Conservation (phyloP, 495 filamentous ascomycete genomes). For the Pseudevernia furfuracea region DNA sequence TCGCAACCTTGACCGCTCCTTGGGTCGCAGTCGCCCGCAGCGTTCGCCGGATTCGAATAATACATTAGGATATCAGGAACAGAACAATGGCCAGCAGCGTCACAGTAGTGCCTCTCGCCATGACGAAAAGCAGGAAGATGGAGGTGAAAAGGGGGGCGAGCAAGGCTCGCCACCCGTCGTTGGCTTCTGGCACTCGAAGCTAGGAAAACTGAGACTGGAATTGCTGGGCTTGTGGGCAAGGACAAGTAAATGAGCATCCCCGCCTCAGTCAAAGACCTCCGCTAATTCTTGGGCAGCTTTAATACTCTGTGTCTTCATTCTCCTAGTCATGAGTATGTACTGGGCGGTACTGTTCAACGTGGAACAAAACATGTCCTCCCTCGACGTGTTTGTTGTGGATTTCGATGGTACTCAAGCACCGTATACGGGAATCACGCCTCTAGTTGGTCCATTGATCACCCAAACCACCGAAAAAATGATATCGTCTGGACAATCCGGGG, state of each 20-base stretch:
- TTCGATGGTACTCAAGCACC: slow-evolving; percentile 53
- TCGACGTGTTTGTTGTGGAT: slow-evolving; percentile 57
- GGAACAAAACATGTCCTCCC: slow-evolving; percentile 38
- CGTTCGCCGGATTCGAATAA: not conserved
- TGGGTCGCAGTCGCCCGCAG: not conserved
- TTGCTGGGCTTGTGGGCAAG: slow-evolving; percentile 37
- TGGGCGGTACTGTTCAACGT: slow-evolving; percentile 52
- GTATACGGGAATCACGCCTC: slow-evolving; percentile 39
- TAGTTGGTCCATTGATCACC: slow-evolving; percentile 51
- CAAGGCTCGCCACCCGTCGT: slow-evolving; percentile 36
- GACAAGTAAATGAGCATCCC: slow-evolving; percentile 31
- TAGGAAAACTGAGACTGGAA: slow-evolving; percentile 41
- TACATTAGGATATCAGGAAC: slow-evolving; percentile 9
- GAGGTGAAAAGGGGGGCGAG: slow-evolving; percentile 25
- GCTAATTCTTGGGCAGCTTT: slow-evolving; percentile 34
- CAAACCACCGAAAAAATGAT: slow-evolving; percentile 35
- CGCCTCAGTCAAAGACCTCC: not conserved
- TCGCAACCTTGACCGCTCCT: slow-evolving; percentile 8
- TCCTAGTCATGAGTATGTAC: slow-evolving; percentile 50
- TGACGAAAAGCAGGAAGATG: slow-evolving; percentile 14
- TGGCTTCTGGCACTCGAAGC: slow-evolving; percentile 44
- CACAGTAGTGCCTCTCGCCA: not conserved
- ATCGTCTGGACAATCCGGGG: slow-evolving; percentile 24
- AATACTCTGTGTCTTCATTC: slow-evolving; percentile 47
- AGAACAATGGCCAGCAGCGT: not conserved